Percentiles rank a stretch among this genome's conserved stretches.
phyloP scores from a whole-genome alignment of 2,329 filamentous ascomycete genomes.

The Cercospora citrullina region DNA sequence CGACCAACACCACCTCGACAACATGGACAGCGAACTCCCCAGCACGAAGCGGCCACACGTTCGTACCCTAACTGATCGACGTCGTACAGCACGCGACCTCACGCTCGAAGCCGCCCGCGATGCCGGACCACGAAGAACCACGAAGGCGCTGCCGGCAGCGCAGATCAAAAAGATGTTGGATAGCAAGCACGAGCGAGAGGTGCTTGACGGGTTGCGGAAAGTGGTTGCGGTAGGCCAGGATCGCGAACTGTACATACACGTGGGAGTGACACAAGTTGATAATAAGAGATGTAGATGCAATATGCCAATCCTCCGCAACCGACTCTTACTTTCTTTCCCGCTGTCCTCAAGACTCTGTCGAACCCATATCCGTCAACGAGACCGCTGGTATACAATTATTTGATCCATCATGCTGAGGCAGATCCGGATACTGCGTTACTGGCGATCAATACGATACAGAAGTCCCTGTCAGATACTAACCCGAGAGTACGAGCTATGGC shows the following conservation, averaged over 20 bases:
- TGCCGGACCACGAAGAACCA: conserved; percentile 63
- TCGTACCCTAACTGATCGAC: neutral
- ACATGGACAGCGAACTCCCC: conserved; percentile 24
- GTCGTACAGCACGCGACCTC: conserved; percentile 77
- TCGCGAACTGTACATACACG: neutral
- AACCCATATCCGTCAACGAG: conserved; percentile 93
- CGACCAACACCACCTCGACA: conserved; percentile 66
- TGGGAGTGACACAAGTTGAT: conserved; percentile 19
- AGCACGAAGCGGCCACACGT: neutral
- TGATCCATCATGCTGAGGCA: conserved; percentile 92
- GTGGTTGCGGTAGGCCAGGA: conserved; percentile 73
- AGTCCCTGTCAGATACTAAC: conserved; percentile 89
- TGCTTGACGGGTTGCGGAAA: conserved; percentile 84
- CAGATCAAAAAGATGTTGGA: conserved; percentile 95
- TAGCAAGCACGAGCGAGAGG: conserved; percentile 87
- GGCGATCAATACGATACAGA: conserved; percentile 98
- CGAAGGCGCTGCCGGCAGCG: conserved; percentile 68
- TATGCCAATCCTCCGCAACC: conserved; percentile 86
- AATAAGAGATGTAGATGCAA: conserved; percentile 70
- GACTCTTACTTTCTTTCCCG: conserved; percentile 92
- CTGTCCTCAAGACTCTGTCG: conserved; percentile 95
- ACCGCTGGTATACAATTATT: conserved; percentile 97
- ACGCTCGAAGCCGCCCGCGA: conserved; percentile 95
- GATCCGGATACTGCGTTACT: conserved; percentile 93
- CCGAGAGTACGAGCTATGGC: conserved; percentile 89